phyloP scores from a whole-genome alignment of 768 basidiomycete species.

The Scleroderma bovista region DNA sequence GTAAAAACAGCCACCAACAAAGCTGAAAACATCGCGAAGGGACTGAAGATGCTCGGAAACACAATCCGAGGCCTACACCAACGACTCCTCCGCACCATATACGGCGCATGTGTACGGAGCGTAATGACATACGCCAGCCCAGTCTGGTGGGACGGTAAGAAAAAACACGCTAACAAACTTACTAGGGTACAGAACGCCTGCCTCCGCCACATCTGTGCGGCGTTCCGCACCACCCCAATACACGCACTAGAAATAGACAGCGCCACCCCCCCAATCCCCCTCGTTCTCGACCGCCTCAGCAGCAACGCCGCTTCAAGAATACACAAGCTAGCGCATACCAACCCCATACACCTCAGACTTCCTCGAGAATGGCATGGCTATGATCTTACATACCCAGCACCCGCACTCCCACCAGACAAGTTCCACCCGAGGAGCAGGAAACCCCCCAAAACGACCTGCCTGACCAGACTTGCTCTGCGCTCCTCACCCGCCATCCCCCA shows the following conservation, averaged over 20 bases:
- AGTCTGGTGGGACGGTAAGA: neutral
- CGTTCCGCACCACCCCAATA: constrained; percentile 29
- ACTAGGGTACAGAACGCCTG: neutral
- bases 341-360: neutral
- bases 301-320: constrained; percentile 1
- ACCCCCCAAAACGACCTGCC: too few relatives aligned
- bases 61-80: constrained; percentile 28
- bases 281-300: neutral
- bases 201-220: constrained; percentile 28
- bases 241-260: constrained; percentile 30
- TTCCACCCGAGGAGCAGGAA: too few relatives aligned
- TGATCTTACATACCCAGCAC: too few relatives aligned
- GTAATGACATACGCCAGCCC: neutral
- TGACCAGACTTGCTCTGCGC: too few relatives aligned
- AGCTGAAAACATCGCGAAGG: neutral
- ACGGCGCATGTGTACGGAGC: neutral
- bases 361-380: neutral
- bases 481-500: too few relatives aligned
- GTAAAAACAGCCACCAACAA: neutral
- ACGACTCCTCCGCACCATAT: neutral
- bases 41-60: constrained; percentile 27
- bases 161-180: neutral
- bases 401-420: too few relatives aligned
- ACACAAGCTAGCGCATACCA: constrained; percentile 1
- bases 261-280: constrained; percentile 25